A percentile compares a stretch with the other conserved stretches of the same genome.
These are phyloP conservation scores for Fonsecaea monophora DNA, from an alignment of 2,329 filamentous ascomycete species.

Conservation along the genomic window DNA sequence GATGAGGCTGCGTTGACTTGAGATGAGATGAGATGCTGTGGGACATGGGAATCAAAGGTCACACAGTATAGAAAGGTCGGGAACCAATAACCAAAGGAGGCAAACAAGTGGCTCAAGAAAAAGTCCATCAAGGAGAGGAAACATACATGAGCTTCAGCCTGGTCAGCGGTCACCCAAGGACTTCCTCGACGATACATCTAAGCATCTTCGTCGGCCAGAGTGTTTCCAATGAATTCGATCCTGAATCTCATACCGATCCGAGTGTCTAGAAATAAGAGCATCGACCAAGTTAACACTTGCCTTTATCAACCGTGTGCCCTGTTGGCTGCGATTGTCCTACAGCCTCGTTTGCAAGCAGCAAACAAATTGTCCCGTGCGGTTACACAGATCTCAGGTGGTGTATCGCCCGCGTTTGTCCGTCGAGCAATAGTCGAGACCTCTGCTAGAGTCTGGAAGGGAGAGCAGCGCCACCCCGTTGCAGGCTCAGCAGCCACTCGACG, in stretches of 20 bases:
- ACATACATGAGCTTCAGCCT: too few relatives aligned
- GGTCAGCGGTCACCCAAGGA: background rate
- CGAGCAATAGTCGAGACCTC: background rate
- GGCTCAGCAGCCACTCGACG: slow-evolving; percentile 27
- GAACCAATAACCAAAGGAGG: background rate
- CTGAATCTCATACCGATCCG: background rate
- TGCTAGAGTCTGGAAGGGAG: slow-evolving; percentile 1
- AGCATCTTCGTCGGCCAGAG: background rate
- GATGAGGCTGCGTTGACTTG: background rate
- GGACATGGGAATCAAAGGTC: background rate
- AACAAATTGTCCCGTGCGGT: background rate
- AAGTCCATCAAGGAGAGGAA: background rate
- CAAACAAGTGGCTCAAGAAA: background rate
- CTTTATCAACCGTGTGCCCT: background rate
- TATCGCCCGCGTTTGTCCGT: background rate
- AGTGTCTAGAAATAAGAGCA: background rate
- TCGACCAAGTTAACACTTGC: background rate
- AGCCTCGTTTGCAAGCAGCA: background rate
- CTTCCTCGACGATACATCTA: background rate
- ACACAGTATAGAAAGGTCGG: background rate
- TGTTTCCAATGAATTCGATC: background rate
- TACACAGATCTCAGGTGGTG: background rate
- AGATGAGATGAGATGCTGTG: background rate
- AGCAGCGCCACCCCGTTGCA: background rate
- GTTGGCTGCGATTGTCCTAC: background rate